These are phyloP conservation scores for Primulina huaijiensis DNA, from an alignment of 257 asterid genomes.

Conservation along the genomic window DNA sequence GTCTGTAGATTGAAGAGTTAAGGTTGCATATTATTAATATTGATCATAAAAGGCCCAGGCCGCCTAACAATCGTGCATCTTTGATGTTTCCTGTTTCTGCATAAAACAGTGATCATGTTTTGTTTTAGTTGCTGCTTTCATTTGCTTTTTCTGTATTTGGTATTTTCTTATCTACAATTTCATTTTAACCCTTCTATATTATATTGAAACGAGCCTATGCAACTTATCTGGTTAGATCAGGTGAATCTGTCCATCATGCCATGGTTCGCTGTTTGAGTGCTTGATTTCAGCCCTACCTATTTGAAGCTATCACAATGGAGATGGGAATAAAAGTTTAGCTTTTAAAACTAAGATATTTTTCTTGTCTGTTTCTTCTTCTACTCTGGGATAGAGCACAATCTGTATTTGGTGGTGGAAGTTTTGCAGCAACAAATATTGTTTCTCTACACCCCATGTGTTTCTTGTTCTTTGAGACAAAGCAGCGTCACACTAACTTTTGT, in stretches of 20 bases:
- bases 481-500: neutral
- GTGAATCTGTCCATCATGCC: neutral
- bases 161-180: neutral
- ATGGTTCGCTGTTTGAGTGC: too few relatives aligned
- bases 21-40: too few relatives aligned
- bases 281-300: too few relatives aligned
- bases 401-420: neutral
- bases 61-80: neutral
- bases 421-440: neutral
- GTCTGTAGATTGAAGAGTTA: too few relatives aligned
- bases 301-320: too few relatives aligned
- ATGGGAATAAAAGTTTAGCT: too few relatives aligned
- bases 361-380: neutral
- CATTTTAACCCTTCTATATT: neutral
- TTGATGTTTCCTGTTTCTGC: slow-evolving; percentile 16
- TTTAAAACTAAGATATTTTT: neutral
- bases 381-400: neutral
- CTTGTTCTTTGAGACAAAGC: neutral
- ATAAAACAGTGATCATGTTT: neutral
- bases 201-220: neutral
- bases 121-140: neutral
- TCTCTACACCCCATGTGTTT: neutral
- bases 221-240: neutral
- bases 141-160: neutral
- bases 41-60: neutral